Evolutionary conservation across 768 basidiomycete genomes (phyloP), one percentile per base, ranked within the genome.

Genomic region (Dentipellis fragilis): DNA sequence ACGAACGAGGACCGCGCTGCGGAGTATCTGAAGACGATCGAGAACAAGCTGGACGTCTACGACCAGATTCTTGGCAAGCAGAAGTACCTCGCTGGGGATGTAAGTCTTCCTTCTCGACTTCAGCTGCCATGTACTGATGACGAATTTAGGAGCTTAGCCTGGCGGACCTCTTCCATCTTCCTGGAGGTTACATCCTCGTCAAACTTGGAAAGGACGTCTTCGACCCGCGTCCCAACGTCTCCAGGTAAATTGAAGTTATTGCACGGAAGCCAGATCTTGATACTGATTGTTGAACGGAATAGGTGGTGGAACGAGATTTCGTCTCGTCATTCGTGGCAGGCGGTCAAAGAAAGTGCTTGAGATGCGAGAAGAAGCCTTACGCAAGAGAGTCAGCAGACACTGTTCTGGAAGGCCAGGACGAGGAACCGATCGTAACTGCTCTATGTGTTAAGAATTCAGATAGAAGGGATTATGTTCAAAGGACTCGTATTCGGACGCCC

Each of bases 81-180:
- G 57, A 75, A 73, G 59, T 84, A 80, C 63, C 65, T 68, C 66
- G 74, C 59, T 64, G 81, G 69, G 64, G 75, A 62, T 60, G 69
- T 73, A 45, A 49, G 65, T 38, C 10, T n/a, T 29, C 29, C 29
- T 29, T 29, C 6, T 10, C 36, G 29, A 10, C 17, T 19, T 49
- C 35, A 55, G 14, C 35, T 52, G 17, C 11, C 23, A 4, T 49
- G 29, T 23, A 16, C 29, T 49, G n/a, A 55, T n/a, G 19, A 3
- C 7, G 29, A 29, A 34, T 16, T 4, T 36, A 76, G 71, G 61
- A 66, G 23, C 17, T 85, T 51, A 81, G 79, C 7, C 68, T 84
- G 1, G 80, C 78, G 4, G 84, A 85, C 62, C 69, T 85, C 9
- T 76, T 75, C 66, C 81, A 83, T 64, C 63, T 84, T 29, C 75